A percentile compares a stretch with the other conserved stretches of the same genome.
These are phyloP conservation scores for Rosellinia necatrix DNA, from an alignment of 2,329 filamentous ascomycete species.

Conservation along the genomic window DNA sequence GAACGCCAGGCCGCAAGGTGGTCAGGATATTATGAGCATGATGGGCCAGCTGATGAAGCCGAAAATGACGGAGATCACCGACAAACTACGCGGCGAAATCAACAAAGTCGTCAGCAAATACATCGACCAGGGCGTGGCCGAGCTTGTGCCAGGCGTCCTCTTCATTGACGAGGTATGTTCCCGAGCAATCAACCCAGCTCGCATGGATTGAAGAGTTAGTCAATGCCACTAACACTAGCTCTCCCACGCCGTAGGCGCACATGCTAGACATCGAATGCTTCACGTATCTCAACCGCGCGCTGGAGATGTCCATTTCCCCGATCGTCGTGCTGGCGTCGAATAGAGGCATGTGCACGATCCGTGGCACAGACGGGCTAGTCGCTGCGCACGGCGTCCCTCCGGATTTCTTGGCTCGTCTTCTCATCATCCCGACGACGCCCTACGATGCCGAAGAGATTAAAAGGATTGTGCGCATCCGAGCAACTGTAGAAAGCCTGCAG, in stretches of 20 bases:
- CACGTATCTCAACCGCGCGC: constrained; percentile 97
- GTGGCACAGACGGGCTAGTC: constrained; percentile 79
- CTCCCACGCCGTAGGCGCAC: constrained; percentile 71
- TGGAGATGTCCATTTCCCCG: constrained; percentile 91
- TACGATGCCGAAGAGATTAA: constrained; percentile 91
- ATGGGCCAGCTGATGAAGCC: constrained; percentile 99
- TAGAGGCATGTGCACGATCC: constrained; percentile 89
- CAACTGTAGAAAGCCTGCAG: constrained; percentile 78
- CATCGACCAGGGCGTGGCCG: constrained; percentile 96
- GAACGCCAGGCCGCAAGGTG: constrained; percentile 92
- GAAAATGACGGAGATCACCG: constrained; percentile 98
- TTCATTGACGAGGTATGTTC: constrained; percentile 92
- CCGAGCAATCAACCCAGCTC: constrained; percentile 6
- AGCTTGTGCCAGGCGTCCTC: constrained; percentile 95
- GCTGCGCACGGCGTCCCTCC: constrained; percentile 93
- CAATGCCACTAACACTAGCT: constrained; percentile 23
- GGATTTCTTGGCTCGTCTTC: constrained; percentile 88
- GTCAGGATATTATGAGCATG: constrained; percentile 99
- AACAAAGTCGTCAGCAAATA: constrained; percentile 99
- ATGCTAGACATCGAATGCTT: constrained; percentile 99
- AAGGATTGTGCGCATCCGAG: constrained; percentile 84
- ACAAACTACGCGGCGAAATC: constrained; percentile 93
- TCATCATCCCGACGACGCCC: constrained; percentile 93
- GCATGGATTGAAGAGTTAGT: background rate
- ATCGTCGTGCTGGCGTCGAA: constrained; percentile 98